These are phyloP conservation scores for Zarea fungicola DNA, from an alignment of 2,329 filamentous ascomycete genomes.

Conservation along the genomic window DNA sequence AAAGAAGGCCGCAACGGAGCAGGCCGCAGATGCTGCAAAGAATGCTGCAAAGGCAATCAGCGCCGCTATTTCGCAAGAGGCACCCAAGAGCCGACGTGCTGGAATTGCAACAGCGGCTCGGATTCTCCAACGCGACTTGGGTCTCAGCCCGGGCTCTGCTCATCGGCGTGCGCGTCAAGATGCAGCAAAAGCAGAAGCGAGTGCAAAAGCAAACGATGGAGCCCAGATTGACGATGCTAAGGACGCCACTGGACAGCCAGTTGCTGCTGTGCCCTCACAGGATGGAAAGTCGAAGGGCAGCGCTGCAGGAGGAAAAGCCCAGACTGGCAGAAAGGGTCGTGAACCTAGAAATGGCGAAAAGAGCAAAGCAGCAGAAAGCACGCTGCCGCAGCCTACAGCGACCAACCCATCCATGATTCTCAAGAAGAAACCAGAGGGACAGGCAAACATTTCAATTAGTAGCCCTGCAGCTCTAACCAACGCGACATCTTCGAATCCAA, in stretches of 20 bases:
- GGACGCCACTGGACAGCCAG: background rate
- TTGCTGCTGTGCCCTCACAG: background rate
- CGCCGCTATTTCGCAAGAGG: conserved; percentile 26
- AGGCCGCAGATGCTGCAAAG: conserved; percentile 42
- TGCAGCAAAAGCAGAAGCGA: conserved; percentile 51
- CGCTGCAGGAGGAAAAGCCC: conserved; percentile 6
- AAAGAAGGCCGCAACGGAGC: conserved; percentile 50
- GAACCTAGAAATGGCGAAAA: conserved; percentile 36
- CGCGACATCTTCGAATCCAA: conserved; percentile 20
- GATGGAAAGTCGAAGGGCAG: conserved; percentile 19
- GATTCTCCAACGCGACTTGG: conserved; percentile 61
- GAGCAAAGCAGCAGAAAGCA: conserved; percentile 31
- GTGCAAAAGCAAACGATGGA: conserved; percentile 19
- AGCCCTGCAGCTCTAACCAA: conserved; percentile 3
- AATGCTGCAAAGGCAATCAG: conserved; percentile 32
- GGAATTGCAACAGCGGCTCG: conserved; percentile 60
- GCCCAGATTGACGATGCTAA: background rate
- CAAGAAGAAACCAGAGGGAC: conserved; percentile 34
- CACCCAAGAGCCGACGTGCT: conserved; percentile 51
- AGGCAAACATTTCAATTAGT: conserved; percentile 18
- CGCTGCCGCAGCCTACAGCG: conserved; percentile 20
- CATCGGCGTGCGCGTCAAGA: conserved; percentile 56
- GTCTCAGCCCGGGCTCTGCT: conserved; percentile 57
- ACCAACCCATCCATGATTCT: conserved; percentile 34
- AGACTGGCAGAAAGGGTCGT: conserved; percentile 25